Evolutionary conservation across 2,329 filamentous ascomycete species (phyloP), one percentile per base, ranked within the genome.

Genomic region (Anthostomella pinea): DNA sequence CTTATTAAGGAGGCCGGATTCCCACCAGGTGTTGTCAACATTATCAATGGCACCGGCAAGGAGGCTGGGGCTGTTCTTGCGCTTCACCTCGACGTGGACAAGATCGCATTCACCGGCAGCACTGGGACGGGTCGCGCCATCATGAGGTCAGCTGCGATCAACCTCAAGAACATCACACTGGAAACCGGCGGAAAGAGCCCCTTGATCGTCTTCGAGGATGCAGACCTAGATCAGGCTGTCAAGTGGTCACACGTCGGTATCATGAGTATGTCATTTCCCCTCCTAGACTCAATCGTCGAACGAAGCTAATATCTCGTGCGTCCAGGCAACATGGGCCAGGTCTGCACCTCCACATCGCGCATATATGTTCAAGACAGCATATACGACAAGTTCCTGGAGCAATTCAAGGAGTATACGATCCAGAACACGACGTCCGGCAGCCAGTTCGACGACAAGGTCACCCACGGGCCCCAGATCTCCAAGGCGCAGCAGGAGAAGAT

Each of bases 101-200:
- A 88, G 67, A 71, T 89, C 40, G 81, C 84, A 0, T 89, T 89
- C 46, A 89, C 85, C 0, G 85, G 85, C 21, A 83, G 77, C 3
- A 88, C 85, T 67, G 67, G 1, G 85, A 81, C 0, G 10, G 84
- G 78, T 10, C 71, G 75, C 14, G 71, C 77, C 47, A 85, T 87
- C 52, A 83, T 85, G 80, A 77, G 80, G 52, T 68, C 73, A 61
- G 79, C 81, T 1, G 67, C 75, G 4, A 62, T 69, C 0, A 82
- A 63, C 35, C 55, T 70, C 54, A 77, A 76, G 58, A 75, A 75
- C 50, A 70, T 76, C 32, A 74, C 70, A 3, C 62, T 76, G 17
- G 73, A 77, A 55, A 70, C 70, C n/a, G 75, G 75, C 27, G 75
- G 75, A 35, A 79, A 79, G 54, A 70, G 65, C 6, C 73, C 75